Conservation (phyloP, 2,329 filamentous ascomycete species). For the Colletotrichum noveboracense region DNA sequence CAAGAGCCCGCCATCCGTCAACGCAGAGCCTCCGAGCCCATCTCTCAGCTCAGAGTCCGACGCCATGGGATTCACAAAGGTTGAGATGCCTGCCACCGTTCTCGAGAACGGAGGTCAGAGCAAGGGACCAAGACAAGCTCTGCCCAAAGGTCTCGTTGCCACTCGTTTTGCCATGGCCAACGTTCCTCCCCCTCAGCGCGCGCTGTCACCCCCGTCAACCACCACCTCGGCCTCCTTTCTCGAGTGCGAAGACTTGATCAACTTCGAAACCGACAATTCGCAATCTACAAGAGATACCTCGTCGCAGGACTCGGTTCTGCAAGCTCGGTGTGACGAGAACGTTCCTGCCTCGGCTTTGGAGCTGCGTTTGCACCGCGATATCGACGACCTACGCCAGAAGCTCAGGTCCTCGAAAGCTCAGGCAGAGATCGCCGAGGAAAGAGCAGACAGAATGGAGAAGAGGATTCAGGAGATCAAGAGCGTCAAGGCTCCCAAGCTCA, state of each 20-base stretch:
- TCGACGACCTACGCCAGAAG: conserved; percentile 22
- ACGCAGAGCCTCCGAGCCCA: neutral
- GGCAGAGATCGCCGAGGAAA: conserved; percentile 34
- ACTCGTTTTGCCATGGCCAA: conserved; percentile 10
- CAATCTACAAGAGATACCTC: neutral
- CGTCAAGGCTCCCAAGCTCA: conserved; percentile 26
- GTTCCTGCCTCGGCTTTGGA: neutral
- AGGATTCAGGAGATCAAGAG: conserved; percentile 28
- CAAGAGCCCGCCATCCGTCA: neutral
- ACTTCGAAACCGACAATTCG: conserved; percentile 1
- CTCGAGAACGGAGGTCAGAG: neutral
- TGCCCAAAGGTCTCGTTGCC: conserved; percentile 18
- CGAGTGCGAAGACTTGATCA: conserved; percentile 1
- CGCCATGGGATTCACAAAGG: conserved; percentile 16
- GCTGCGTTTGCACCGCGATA: conserved; percentile 21
- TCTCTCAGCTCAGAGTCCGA: neutral
- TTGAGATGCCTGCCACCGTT: neutral
- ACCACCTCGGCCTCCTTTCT: neutral
- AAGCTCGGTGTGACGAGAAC: neutral
- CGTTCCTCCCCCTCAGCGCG: neutral
- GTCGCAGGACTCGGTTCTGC: neutral
- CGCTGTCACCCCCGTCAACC: neutral
- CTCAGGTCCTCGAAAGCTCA: neutral
- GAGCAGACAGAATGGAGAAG: conserved; percentile 29
- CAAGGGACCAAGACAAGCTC: conserved; percentile 13